Base-by-base conservation (phyloP, 2,329 filamentous ascomycete species). In the Hyphodiscus sp. region DNA sequence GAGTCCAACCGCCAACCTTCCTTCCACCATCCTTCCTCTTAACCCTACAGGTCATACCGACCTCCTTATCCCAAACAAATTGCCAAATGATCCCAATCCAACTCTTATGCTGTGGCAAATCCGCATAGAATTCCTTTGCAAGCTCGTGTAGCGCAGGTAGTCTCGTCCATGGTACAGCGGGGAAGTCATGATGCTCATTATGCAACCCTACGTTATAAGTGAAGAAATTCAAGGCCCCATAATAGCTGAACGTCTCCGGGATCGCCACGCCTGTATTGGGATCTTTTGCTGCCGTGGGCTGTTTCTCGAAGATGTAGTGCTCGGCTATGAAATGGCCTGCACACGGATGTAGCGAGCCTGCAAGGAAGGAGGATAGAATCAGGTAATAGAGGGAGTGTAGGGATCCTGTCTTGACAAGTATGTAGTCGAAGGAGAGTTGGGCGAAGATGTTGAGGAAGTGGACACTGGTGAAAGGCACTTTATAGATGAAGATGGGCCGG, bases 171-270 rank as follows among this genome's bases (percentile, higher is more conserved):
- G 94, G 92, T 46, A 99, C 82, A 47, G 94, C 94, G 11, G 94
- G 94, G 74, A 99, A 99, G 71, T 99, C 94, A 71, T 99, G 94
- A 73, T 99, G 94, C 76, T 99, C 94, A 69, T 99, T 99, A 76
- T 99, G 94, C 66, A 96, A 76, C 50, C 94, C 94, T 45, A 99
- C 94, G 65, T 99, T 99, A 78, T 97, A 99, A 0, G 91, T 96
- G 48, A 99, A 73, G 65, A 91, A 73, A 74, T 99, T 99, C 60
- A 97, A 80, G 0, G 87, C 82, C 0, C 94, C 94, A 69, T 99
- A 99, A 79, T 99, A 99, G 47, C 87, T 92, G 74, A 90, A 99
- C 1, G 94, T 99, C 77, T 99, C 94, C 2, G 94, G 91, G 4
- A 95, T 79, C 16, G 85, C 78, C 0, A 60, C 58, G 11, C 63